Conservation (phyloP, 2,329 filamentous ascomycete species). For the Alternaria metachromatica region DNA sequence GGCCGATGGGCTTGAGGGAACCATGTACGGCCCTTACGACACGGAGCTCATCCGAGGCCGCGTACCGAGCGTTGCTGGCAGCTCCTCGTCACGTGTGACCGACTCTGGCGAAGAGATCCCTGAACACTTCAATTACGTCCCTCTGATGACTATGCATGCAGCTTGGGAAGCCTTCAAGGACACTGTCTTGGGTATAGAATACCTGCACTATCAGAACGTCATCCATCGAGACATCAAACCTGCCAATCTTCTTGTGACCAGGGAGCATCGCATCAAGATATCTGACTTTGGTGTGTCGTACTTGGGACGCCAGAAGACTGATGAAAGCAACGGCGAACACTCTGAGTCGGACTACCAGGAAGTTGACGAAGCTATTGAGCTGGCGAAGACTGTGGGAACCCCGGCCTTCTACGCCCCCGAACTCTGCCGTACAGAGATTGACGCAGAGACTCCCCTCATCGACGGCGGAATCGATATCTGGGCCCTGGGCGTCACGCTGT, state of each 20-base stretch:
- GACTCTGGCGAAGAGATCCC: slow-evolving; percentile 65
- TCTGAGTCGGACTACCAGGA: slow-evolving; percentile 85
- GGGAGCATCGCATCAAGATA: slow-evolving; percentile 88
- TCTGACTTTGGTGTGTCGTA: slow-evolving; percentile 99
- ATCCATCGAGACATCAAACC: slow-evolving; percentile 61
- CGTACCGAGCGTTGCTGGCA: slow-evolving; percentile 82
- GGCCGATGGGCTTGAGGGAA: slow-evolving; percentile 71
- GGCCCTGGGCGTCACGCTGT: slow-evolving; percentile 95
- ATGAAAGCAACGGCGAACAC: slow-evolving; percentile 74
- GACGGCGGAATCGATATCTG: slow-evolving; percentile 96
- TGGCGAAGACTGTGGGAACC: slow-evolving; percentile 98
- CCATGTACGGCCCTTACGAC: slow-evolving; percentile 78
- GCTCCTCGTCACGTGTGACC: slow-evolving; percentile 65
- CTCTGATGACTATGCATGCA: slow-evolving; percentile 85
- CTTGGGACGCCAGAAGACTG: slow-evolving; percentile 84
- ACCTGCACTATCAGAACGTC: slow-evolving; percentile 68
- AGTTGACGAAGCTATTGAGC: slow-evolving; percentile 89
- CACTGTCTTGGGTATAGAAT: slow-evolving; percentile 90
- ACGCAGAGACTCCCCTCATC: slow-evolving; percentile 71
- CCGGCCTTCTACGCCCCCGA: slow-evolving; percentile 98
- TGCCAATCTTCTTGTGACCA: slow-evolving; percentile 88
- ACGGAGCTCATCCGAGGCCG: slow-evolving; percentile 65
- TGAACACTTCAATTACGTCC: slow-evolving; percentile 91
- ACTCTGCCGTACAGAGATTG: slow-evolving; percentile 85
- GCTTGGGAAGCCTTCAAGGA: slow-evolving; percentile 88